Conservation (phyloP, 768 basidiomycete species). For the Agrocybe pediades region DNA sequence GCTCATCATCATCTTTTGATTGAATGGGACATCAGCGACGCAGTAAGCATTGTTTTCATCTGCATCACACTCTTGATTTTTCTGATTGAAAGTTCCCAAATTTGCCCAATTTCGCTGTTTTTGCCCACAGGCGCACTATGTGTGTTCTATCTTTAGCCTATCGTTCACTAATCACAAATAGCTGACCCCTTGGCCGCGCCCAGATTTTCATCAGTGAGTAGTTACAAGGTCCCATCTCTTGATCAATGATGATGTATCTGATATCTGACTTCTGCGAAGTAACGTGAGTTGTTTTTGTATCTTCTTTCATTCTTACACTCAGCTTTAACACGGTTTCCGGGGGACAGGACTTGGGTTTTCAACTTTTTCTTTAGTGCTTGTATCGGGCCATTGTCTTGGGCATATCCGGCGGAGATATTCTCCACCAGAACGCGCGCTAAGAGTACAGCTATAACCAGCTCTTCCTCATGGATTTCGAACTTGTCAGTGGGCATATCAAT, state of each 20-base stretch:
- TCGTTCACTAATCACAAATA: neutral
- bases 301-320: neutral
- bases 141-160: slow-evolving; percentile 16
- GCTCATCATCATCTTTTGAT: neutral
- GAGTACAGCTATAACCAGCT: slow-evolving; percentile 46
- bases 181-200: neutral
- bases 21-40: slow-evolving; percentile 25
- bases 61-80: neutral
- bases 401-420: slow-evolving; percentile 46
- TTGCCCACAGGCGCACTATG: slow-evolving; percentile 37
- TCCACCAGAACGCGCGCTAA: slow-evolving; percentile 46
- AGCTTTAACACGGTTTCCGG: neutral
- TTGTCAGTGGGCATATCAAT: slow-evolving; percentile 26
- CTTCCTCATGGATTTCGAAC: slow-evolving; percentile 46
- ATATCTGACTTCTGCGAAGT: neutral
- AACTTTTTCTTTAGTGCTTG: slow-evolving; percentile 49
- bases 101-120: neutral
- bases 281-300: neutral
- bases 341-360: slow-evolving; percentile 43
- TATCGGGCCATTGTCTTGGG: slow-evolving; percentile 48
- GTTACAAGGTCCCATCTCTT: neutral
- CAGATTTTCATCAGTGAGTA: slow-evolving; percentile 44
- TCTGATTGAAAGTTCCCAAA: neutral
- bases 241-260: neutral
- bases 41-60: slow-evolving; percentile 28